Evolutionary conservation across 176 grass and related monocot species (phyloP).

Genomic region (Bolboschoenus planiculmis): DNA sequence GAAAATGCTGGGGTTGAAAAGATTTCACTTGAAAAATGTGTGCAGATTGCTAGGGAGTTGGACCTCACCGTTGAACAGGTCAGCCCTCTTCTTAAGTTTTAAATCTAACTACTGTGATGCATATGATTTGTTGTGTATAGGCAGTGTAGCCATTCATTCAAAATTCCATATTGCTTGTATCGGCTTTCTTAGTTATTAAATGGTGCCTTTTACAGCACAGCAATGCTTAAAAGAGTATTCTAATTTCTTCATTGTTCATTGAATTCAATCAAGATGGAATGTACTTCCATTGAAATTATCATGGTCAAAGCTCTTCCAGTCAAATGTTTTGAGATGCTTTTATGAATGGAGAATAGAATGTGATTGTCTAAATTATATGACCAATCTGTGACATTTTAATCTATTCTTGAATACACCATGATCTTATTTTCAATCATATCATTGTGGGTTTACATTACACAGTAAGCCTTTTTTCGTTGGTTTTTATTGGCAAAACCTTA

Average conservation of each 20-base stretch:
- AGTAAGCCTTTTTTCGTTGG: neutral
- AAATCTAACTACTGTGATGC: neutral
- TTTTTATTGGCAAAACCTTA: too few species aligned
- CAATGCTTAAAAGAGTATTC: neutral
- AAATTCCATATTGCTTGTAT: neutral
- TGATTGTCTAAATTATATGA: neutral
- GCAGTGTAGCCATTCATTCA: neutral
- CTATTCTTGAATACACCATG: neutral
- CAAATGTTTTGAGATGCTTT: neutral
- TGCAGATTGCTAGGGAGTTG: constrained; percentile 77
- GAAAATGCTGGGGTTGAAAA: constrained; percentile 46
- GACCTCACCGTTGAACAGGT: constrained; percentile 92
- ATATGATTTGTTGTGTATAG: neutral
- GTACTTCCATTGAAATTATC: neutral
- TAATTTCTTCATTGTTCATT: neutral
- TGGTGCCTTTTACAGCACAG: neutral
- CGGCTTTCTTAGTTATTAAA: neutral
- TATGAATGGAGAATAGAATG: neutral
- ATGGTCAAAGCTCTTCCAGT: neutral
- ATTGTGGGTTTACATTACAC: neutral
- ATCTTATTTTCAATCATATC: neutral
- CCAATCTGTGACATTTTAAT: neutral
- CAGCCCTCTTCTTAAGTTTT: neutral
- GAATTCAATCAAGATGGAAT: neutral
- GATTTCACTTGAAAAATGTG: constrained; percentile 74